Percentiles rank a stretch among this genome's conserved stretches.
Evolutionary conservation across 1,139 yeast genomes (phyloP).

Genomic region (Hyphopichia fennica): DNA sequence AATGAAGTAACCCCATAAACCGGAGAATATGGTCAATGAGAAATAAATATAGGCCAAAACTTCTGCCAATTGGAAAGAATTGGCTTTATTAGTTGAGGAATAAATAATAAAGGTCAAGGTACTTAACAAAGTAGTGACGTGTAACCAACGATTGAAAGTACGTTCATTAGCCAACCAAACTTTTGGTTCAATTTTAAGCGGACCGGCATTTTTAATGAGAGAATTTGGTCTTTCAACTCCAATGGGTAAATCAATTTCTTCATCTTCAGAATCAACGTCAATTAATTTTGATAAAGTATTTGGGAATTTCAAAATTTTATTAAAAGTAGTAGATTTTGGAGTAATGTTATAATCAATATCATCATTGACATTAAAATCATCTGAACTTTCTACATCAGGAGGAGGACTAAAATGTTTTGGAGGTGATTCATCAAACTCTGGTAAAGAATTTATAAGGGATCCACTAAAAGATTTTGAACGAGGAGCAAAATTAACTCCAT

Average conservation of each 20-base stretch:
- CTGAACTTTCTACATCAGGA: constrained; percentile 34
- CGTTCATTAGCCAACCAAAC: constrained; percentile 99
- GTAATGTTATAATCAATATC: constrained; percentile 16
- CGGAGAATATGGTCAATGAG: constrained; percentile 75
- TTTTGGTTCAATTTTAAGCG: constrained; percentile 91
- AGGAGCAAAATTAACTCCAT: constrained; percentile 30
- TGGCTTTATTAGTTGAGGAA: constrained; percentile 68
- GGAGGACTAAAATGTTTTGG: constrained; percentile 8
- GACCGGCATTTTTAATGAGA: constrained; percentile 85
- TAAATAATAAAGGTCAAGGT: constrained; percentile 84
- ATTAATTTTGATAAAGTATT: constrained; percentile 37
- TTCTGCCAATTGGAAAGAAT: constrained; percentile 56
- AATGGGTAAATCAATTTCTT: constrained; percentile 78
- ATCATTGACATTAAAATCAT: constrained; percentile 44
- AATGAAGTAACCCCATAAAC: constrained; percentile 85
- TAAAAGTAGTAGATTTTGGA: constrained; percentile 9
- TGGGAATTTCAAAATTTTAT: constrained; percentile 28
- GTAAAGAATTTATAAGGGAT: constrained; percentile 19
- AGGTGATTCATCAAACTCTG: constrained; percentile 10
- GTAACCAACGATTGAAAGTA: constrained; percentile 94
- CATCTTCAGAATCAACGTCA: constrained; percentile 83
- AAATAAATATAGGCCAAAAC: constrained; percentile 78
- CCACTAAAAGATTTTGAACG: constrained; percentile 45
- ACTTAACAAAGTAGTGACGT: constrained; percentile 85
- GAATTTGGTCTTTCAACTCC: constrained; percentile 83